Evolutionary conservation across 306 rosid species (phyloP).

Genomic region (Clitoria ternatea): DNA sequence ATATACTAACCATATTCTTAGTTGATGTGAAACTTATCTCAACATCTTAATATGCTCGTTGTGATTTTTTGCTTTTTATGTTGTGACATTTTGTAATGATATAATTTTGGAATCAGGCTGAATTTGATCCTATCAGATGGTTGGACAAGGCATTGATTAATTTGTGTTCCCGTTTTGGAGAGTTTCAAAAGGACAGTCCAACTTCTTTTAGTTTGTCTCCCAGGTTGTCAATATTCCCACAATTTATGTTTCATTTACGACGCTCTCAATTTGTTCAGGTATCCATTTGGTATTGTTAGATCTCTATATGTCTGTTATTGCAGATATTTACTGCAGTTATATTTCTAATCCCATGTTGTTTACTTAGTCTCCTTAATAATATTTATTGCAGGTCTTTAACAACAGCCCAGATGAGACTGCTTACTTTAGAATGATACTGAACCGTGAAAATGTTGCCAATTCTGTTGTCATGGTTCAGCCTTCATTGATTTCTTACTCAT

Average conservation of each 20-base stretch:
- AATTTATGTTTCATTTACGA: constrained; percentile 86
- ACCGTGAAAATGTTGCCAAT: constrained; percentile 90
- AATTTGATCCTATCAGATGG: constrained; percentile 99
- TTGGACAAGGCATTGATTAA: constrained; percentile 91
- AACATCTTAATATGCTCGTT: too few species aligned
- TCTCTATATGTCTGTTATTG: constrained; percentile 13
- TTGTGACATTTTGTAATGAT: constrained; percentile 25
- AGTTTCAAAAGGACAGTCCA: constrained; percentile 78
- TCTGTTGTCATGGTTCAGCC: constrained; percentile 99
- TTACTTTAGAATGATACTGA: constrained; percentile 88
- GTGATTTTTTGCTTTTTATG: constrained; percentile 3
- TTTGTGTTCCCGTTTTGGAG: constrained; percentile 89
- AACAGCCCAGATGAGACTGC: constrained; percentile 99
- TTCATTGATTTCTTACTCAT: constrained; percentile 86
- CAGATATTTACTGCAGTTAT: constrained; percentile 15
- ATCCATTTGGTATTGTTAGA: background rate
- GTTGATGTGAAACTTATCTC: too few species aligned
- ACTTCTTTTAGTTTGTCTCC: constrained; percentile 96
- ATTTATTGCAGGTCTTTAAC: constrained; percentile 74
- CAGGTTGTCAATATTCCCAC: constrained; percentile 95
- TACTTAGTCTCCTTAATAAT: background rate
- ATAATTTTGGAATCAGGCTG: constrained; percentile 63
- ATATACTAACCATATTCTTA: too few species aligned
- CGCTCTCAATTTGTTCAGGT: constrained; percentile 99
- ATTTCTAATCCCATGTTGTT: background rate